phyloP scores from a whole-genome alignment of 2,329 filamentous ascomycete species.

The Diplocarpon rosae region DNA sequence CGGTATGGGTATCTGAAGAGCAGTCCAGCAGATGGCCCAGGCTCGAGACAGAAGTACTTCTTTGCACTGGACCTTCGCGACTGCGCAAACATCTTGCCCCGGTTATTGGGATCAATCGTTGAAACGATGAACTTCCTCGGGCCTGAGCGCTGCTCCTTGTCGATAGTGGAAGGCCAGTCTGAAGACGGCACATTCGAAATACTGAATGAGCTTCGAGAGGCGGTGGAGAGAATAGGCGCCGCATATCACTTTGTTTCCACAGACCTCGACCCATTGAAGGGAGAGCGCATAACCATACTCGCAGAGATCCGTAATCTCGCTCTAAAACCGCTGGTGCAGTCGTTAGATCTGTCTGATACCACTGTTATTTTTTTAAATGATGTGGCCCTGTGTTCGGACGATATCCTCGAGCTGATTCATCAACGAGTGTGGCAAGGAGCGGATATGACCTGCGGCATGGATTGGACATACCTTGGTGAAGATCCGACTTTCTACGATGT shows the following conservation, averaged over 20 bases:
- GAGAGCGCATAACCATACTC: constrained; percentile 36
- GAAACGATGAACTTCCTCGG: constrained; percentile 40
- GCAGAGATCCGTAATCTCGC: constrained; percentile 43
- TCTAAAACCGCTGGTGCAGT: constrained; percentile 33
- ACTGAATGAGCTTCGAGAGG: constrained; percentile 31
- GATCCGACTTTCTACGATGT: constrained; percentile 45
- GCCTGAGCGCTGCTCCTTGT: constrained; percentile 38
- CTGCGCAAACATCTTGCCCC: constrained; percentile 34
- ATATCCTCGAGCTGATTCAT: constrained; percentile 44
- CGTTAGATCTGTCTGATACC: constrained; percentile 27
- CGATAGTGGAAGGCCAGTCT: constrained; percentile 45
- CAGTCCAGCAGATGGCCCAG: background rate
- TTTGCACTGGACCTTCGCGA: constrained; percentile 43
- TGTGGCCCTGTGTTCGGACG: constrained; percentile 40
- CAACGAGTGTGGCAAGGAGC: constrained; percentile 37
- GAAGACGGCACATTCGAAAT: constrained; percentile 42
- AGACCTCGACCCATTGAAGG: constrained; percentile 33
- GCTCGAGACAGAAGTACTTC: constrained; percentile 30
- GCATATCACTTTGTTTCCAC: constrained; percentile 34
- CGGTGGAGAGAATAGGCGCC: constrained; percentile 30
- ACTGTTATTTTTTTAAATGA: constrained; percentile 44
- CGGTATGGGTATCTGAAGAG: constrained; percentile 11
- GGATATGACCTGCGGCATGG: constrained; percentile 48
- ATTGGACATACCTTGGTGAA: constrained; percentile 38
- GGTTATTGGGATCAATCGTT: constrained; percentile 40